Percentiles rank a stretch among this genome's conserved stretches.
Evolutionary conservation across 2,329 filamentous ascomycete species (phyloP).

Genomic region (Sclerotinia sclerotiorum): DNA sequence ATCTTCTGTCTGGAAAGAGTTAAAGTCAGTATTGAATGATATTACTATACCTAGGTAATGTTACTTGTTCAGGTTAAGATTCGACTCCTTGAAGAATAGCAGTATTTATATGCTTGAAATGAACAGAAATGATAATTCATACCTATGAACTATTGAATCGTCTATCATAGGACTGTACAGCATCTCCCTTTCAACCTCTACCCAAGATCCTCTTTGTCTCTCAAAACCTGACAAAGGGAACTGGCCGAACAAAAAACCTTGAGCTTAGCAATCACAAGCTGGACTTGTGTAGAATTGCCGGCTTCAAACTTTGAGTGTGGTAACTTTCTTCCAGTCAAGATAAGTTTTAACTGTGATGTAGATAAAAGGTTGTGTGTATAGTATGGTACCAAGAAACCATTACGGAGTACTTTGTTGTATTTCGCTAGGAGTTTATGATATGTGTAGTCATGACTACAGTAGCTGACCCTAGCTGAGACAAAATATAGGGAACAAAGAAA

Average conservation of each 20-base stretch:
- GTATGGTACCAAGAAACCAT: background rate
- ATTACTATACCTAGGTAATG: no score
- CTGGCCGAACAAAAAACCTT: background rate
- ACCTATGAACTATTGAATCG: background rate
- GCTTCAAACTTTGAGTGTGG: background rate
- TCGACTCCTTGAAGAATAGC: no score
- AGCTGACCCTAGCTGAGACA: background rate
- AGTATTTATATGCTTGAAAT: background rate
- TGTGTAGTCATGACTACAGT: background rate
- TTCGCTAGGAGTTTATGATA: background rate
- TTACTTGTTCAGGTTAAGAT: background rate
- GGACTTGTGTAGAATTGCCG: no score
- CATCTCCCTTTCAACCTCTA: background rate
- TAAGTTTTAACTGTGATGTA: no score
- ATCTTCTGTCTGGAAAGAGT: background rate
- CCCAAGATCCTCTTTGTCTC: background rate
- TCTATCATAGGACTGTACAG: background rate
- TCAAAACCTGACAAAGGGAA: background rate
- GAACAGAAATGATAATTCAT: background rate
- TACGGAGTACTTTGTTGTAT: background rate
- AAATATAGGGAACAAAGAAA: conserved; percentile 5
- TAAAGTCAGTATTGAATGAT: background rate
- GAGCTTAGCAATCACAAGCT: background rate
- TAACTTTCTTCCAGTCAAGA: background rate
- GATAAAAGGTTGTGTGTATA: no score